Evolutionary conservation across 2,329 filamentous ascomycete species (phyloP).

Genomic region (Fusarium sp.): DNA sequence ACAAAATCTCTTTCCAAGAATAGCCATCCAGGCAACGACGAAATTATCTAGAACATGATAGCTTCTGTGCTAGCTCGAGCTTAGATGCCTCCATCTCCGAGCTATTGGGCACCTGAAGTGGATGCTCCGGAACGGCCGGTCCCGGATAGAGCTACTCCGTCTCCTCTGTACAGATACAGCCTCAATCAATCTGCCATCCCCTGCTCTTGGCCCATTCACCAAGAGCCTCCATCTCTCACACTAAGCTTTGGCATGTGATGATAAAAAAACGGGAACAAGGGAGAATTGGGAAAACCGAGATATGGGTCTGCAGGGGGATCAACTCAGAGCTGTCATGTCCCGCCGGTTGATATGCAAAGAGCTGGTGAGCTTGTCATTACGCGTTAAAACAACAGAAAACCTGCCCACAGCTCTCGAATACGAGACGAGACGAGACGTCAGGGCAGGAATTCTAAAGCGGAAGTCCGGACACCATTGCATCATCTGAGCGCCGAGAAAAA

Average conservation of each 20-base stretch:
- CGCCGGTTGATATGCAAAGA: neutral
- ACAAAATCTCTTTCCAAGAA: constrained; percentile 11
- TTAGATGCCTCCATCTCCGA: constrained; percentile 26
- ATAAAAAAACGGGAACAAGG: constrained; percentile 8
- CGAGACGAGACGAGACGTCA: neutral
- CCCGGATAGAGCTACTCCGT: constrained; percentile 19
- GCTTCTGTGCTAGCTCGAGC: constrained; percentile 22
- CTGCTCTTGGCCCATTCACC: neutral
- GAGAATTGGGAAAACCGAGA: constrained; percentile 3
- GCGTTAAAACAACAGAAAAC: constrained; percentile 14
- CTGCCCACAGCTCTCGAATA: constrained; percentile 7
- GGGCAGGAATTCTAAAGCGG: neutral
- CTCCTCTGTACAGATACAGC: neutral
- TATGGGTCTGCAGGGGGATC: constrained; percentile 4
- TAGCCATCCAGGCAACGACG: neutral
- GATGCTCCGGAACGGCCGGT: constrained; percentile 31
- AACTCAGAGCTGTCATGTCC: neutral
- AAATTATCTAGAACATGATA: constrained; percentile 19
- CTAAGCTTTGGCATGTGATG: constrained; percentile 33
- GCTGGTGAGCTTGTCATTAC: constrained; percentile 11
- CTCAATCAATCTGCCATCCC: constrained; percentile 5
- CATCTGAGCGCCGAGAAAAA: constrained; percentile 1
- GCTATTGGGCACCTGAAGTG: constrained; percentile 26
- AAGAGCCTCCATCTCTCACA: constrained; percentile 17
- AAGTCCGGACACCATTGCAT: neutral